Evolutionary conservation across 306 rosid genomes (phyloP), one percentile per base, ranked within the genome.

Genomic region (Myrica gale): DNA sequence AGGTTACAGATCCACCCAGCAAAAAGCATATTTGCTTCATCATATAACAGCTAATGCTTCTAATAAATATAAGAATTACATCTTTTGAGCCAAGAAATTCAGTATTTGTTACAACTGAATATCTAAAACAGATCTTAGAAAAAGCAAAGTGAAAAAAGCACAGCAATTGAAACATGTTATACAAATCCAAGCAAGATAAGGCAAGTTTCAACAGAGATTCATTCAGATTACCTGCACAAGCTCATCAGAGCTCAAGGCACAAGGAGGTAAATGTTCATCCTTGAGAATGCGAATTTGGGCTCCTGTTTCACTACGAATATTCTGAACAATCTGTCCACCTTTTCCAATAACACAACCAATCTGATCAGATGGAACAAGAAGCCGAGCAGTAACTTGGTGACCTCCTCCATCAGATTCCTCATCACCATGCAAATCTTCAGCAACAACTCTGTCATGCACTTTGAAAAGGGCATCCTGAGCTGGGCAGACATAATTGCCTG

Each of bases 291-390:
- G 93, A 84, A 95, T 86, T 69, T 89, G 97, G n/a, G 98, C 93
- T 48, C 99, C 97, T 13, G 99, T 88, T 52, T 95, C 97, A 72
- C 85, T 84, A 1, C 99, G 92, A 57, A 95, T 83, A 47, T 65
- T 87, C 89, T 95, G 97, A 68, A 95, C 97, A 48, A 92, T 90
- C 86, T 85, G 93, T 26, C 99, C 99, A 20, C 99, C 99, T 82
- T 95, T 95, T 47, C 99, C 99, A 72, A 95, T 91, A 46, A 95
- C 78, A 68, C 97, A 92, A 58, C 99, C 97, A 74, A 95, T 92
- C 89, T 95, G 99, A 85, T 95, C 99, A 61, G 99, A 92, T 9
- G 97, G 97, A 15, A 95, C 97, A 50, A 95, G 91, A 65, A 95
- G 88, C 88, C 89, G 83, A 47, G 93, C 97, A 45, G 77, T 87